These are phyloP conservation scores for Beauveria sp. DNA, from an alignment of 2,329 filamentous ascomycete genomes.

Conservation along the genomic window DNA sequence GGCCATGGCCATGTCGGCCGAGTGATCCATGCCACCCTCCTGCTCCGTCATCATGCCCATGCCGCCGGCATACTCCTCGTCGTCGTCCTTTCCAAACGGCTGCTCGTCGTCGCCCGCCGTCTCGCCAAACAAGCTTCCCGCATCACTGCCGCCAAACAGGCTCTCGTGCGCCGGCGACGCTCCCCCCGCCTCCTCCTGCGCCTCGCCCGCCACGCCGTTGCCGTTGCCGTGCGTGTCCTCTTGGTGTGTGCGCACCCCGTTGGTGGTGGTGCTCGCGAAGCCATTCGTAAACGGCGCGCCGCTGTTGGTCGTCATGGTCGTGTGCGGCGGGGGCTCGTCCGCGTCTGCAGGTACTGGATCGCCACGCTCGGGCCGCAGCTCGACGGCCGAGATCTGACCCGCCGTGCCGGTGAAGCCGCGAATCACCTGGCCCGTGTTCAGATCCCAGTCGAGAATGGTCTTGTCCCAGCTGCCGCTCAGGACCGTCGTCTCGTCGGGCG, in stretches of 20 bases:
- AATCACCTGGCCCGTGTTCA: conserved; percentile 74
- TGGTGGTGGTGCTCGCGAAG: conserved; percentile 31
- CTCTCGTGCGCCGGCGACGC: conserved; percentile 68
- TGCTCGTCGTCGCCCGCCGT: conserved; percentile 39
- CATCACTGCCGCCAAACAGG: conserved; percentile 72
- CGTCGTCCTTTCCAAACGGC: conserved; percentile 73
- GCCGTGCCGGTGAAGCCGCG: conserved; percentile 70
- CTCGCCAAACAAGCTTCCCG: conserved; percentile 84
- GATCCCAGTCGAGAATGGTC: conserved; percentile 85
- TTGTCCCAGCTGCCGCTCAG: conserved; percentile 97
- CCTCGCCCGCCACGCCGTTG: conserved; percentile 24
- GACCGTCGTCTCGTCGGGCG: conserved; percentile 77
- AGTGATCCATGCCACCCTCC: conserved; percentile 33
- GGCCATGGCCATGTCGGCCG: conserved; percentile 35
- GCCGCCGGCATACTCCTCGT: conserved; percentile 72
- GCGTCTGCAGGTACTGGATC: conserved; percentile 69
- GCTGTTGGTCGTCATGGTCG: conserved; percentile 73
- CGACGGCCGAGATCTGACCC: conserved; percentile 80
- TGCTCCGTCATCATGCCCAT: conserved; percentile 50
- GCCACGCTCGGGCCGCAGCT: conserved; percentile 70
- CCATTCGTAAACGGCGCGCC: conserved; percentile 40
- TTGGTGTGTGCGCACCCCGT: conserved; percentile 31
- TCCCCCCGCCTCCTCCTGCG: conserved; percentile 35
- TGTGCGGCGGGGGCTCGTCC: conserved; percentile 42
- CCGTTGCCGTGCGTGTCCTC: conserved; percentile 17